These are phyloP conservation scores for Coprinellus aureogranulatus DNA, from an alignment of 768 basidiomycete genomes.

Conservation along the genomic window DNA sequence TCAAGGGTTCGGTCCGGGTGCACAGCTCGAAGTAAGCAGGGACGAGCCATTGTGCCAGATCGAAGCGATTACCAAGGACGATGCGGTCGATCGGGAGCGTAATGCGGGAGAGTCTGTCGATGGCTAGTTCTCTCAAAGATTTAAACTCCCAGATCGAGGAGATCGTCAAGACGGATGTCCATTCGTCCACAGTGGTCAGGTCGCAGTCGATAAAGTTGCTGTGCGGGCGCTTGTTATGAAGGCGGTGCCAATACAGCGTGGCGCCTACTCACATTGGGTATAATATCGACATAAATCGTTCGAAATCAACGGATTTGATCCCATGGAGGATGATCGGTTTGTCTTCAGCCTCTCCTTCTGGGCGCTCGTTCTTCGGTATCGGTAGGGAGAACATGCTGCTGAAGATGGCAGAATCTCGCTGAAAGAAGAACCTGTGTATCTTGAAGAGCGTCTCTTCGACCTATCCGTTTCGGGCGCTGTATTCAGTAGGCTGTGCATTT, in stretches of 20 bases:
- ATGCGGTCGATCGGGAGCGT: constrained; percentile 32
- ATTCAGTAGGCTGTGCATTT: neutral
- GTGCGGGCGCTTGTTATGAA: neutral
- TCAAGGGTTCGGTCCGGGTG: constrained; percentile 22
- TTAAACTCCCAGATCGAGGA: constrained; percentile 27
- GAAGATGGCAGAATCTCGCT: constrained; percentile 40
- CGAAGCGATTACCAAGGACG: constrained; percentile 26
- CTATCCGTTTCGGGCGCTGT: constrained; percentile 16
- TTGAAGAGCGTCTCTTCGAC: constrained; percentile 48
- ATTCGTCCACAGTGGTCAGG: constrained; percentile 32
- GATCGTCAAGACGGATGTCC: constrained; percentile 35
- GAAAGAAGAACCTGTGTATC: constrained; percentile 54
- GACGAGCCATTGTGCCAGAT: constrained; percentile 31
- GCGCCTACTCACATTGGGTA: constrained; percentile 29
- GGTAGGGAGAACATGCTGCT: constrained; percentile 7
- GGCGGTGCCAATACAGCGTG: neutral
- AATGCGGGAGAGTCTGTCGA: constrained; percentile 24
- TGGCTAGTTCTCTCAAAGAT: constrained; percentile 28
- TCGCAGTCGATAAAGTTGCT: constrained; percentile 29
- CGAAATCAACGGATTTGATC: constrained; percentile 37
- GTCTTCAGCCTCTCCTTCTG: neutral
- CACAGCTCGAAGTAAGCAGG: constrained; percentile 37
- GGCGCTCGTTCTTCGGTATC: neutral
- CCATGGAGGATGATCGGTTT: constrained; percentile 25
- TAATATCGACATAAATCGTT: constrained; percentile 30